Evolutionary conservation across 2,329 filamentous ascomycete genomes (phyloP), one percentile per base, ranked within the genome.

Genomic region (Lizonia empirigonia): DNA sequence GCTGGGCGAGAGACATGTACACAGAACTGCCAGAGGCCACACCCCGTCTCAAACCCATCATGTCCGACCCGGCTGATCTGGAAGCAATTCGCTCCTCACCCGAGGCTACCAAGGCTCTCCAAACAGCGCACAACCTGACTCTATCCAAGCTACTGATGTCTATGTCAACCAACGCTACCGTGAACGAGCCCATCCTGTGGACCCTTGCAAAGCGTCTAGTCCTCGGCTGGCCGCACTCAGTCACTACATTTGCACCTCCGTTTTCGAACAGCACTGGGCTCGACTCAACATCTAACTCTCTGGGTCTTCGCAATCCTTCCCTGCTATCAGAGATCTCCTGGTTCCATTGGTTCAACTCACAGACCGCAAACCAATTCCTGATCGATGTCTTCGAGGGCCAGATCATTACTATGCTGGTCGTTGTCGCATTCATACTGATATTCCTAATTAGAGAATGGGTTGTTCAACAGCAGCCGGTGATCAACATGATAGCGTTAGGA

Each of bases 401-500:
- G 68, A 84, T 97, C 38, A 96, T 99, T 61, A 99, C 93, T 0
- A 77, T 97, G 5, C 77, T 95, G 9, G 90, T 97, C 41, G 93
- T 99, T 7, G 82, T 96, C 35, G 91, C 88, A 50, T 99, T 97
- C 73, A 97, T 99, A 52, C 78, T 99, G n/a, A 86, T 99, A 33
- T 99, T 99, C 62, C 77, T 99, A 4, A 97, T 99, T 37, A 81
- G 95, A 37, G 94, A 99, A 76, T 99, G 96, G 82, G 94, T 99
- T 41, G 91, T 99, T 8, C 94, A 99, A 71, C 94, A 99, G 71
- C 94, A 99, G 69, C 94, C 93, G 5, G 87, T 92, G 58, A 88
- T 94, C 61, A 95, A 96, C 64, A 87, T 94, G 78, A 87, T 72
- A 19, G 72, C 70, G 4, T 59, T 74, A 38, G 67, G 66, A 30